Evolutionary conservation across 1,139 yeast species (phyloP).

Genomic region (Yamadazyma trypodendri): DNA sequence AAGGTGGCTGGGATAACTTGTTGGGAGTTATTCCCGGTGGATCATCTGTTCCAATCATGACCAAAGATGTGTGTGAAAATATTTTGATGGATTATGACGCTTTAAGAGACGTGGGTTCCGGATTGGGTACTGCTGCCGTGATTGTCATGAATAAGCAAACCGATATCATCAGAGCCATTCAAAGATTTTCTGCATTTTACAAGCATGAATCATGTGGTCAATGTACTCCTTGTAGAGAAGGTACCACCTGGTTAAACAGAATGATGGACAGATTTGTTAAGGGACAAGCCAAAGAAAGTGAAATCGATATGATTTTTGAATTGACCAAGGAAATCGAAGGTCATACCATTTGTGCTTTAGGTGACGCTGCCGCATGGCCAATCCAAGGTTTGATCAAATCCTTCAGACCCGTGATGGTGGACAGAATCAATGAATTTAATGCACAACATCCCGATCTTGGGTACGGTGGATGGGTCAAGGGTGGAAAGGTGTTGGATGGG

Average conservation of each 20-base stretch:
- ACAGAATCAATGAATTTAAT: conserved; percentile 59
- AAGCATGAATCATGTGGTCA: conserved; percentile 93
- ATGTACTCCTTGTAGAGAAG: conserved; percentile 94
- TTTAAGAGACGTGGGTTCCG: conserved; percentile 78
- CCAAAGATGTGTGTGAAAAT: conserved; percentile 62
- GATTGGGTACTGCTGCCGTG: conserved; percentile 90
- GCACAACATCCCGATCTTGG: conserved; percentile 39
- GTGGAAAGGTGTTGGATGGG: conserved; percentile 64
- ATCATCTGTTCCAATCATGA: conserved; percentile 78
- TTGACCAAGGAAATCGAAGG: conserved; percentile 84
- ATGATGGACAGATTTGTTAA: conserved; percentile 78
- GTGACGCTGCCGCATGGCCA: conserved; percentile 95
- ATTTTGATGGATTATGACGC: conserved; percentile 87
- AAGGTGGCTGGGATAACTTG: conserved; percentile 90
- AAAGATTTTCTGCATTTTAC: conserved; percentile 77
- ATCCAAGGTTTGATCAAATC: conserved; percentile 81
- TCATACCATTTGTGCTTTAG: conserved; percentile 87
- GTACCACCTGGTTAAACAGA: conserved; percentile 80
- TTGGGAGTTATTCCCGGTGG: conserved; percentile 89
- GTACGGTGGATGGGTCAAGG: conserved; percentile 78
- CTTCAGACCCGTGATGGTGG: conserved; percentile 78
- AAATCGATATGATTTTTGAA: conserved; percentile 80
- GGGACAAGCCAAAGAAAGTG: conserved; percentile 78
- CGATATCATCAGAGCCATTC: conserved; percentile 80
- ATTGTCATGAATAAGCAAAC: conserved; percentile 86